phyloP scores from a whole-genome alignment of 2,329 filamentous ascomycete species.

The Gnomoniopsis smithogilvyi region DNA sequence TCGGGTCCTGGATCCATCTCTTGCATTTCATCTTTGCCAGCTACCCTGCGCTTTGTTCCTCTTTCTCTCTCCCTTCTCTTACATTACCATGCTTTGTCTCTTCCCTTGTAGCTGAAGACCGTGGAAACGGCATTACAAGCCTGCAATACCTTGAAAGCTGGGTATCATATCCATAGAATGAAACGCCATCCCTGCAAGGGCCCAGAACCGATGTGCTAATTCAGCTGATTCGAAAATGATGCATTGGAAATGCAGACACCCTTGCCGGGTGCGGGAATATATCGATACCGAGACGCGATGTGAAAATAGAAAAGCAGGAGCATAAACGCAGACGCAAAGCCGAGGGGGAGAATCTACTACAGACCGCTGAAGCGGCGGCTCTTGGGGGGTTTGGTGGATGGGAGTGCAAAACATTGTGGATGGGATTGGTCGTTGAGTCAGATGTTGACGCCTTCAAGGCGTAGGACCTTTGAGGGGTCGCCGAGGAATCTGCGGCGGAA shows the following conservation, averaged over 20 bases:
- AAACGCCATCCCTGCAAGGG: conserved; percentile 13
- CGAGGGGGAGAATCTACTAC: conserved; percentile 11
- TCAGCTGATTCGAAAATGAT: background rate
- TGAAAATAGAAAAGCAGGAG: conserved; percentile 3
- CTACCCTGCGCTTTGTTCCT: background rate
- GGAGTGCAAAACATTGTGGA: background rate
- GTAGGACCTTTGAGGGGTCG: conserved; percentile 62
- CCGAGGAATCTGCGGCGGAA: conserved; percentile 63
- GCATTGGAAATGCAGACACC: background rate
- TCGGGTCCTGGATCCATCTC: background rate
- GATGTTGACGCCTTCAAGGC: conserved; percentile 45
- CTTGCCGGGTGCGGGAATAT: background rate
- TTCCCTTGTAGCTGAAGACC: background rate
- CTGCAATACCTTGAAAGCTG: conserved; percentile 1
- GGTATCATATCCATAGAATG: conserved; percentile 14
- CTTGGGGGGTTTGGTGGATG: background rate
- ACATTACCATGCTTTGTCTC: background rate
- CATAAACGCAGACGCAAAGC: conserved; percentile 1
- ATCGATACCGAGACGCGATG: background rate
- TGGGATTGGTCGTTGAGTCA: conserved; percentile 1
- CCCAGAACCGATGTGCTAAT: conserved; percentile 3
- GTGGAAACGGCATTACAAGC: conserved; percentile 10
- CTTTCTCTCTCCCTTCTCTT: background rate
- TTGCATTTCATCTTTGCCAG: background rate
- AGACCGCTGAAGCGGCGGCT: conserved; percentile 1